A percentile compares a stretch with the other conserved stretches of the same genome.
Conservation (phyloP, 2,329 filamentous ascomycete genomes). For the Phaeosphaeria sp. region DNA sequence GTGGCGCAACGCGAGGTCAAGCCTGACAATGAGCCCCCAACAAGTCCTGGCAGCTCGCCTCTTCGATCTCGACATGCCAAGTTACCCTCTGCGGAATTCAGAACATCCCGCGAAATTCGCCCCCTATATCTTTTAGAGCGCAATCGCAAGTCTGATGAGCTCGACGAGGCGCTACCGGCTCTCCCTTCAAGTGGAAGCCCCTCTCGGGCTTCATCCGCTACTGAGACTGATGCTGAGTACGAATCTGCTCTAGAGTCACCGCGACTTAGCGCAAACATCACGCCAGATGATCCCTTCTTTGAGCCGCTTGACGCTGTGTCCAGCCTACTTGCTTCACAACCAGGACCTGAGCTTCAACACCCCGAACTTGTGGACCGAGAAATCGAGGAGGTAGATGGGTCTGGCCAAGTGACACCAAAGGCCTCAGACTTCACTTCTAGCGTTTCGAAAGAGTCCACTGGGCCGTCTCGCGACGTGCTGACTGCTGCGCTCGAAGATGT, state of each 20-base stretch:
- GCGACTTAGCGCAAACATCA: slow-evolving; percentile 31
- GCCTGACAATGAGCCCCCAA: slow-evolving; percentile 38
- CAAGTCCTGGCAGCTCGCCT: slow-evolving; percentile 49
- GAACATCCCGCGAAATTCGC: slow-evolving; percentile 70
- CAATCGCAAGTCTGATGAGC: slow-evolving; percentile 46
- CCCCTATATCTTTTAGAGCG: slow-evolving; percentile 83
- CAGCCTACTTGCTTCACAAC: slow-evolving; percentile 24
- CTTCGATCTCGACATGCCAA: slow-evolving; percentile 53
- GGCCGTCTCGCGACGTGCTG: slow-evolving; percentile 28
- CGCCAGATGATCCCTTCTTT: slow-evolving; percentile 29
- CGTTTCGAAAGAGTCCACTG: slow-evolving; percentile 9
- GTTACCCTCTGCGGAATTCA: slow-evolving; percentile 60
- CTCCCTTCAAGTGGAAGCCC: slow-evolving; percentile 57
- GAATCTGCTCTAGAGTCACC: slow-evolving; percentile 53
- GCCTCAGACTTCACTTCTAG: slow-evolving; percentile 57
- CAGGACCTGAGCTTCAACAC: slow-evolving; percentile 23
- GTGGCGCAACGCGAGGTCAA: slow-evolving; percentile 50
- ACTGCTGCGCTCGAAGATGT: slow-evolving; percentile 30
- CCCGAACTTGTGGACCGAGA: slow-evolving; percentile 36
- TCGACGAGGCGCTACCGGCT: slow-evolving; percentile 56
- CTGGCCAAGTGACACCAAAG: slow-evolving; percentile 72
- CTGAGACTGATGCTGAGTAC: slow-evolving; percentile 53
- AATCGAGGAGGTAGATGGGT: slow-evolving; percentile 60
- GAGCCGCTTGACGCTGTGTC: slow-evolving; percentile 25
- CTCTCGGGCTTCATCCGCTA: slow-evolving; percentile 40